Conservation (phyloP, 2,329 filamentous ascomycete genomes). For the Fusarium vanettenii region DNA sequence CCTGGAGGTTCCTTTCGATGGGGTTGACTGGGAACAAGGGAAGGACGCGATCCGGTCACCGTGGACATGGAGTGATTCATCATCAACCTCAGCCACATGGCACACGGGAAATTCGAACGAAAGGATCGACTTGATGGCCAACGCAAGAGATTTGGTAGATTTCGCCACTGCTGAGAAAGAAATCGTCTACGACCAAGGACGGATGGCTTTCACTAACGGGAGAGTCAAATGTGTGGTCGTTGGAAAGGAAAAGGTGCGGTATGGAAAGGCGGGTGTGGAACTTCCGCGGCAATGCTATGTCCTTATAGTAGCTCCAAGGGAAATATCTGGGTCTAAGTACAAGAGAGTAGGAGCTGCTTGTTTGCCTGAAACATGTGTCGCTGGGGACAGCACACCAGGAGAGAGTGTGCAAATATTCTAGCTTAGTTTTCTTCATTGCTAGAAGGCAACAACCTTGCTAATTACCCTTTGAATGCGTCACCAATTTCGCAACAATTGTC, state of each 20-base stretch:
- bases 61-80: background rate
- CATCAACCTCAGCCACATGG: background rate
- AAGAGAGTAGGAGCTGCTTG: slow-evolving; percentile 18
- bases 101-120: slow-evolving; percentile 15
- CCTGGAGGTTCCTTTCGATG: slow-evolving; percentile 36
- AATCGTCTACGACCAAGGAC: slow-evolving; percentile 10
- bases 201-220: background rate
- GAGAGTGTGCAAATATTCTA: background rate
- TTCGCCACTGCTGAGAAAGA: background rate
- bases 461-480: too few species aligned
- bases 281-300: background rate
- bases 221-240: slow-evolving; percentile 13
- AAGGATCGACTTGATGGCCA: slow-evolving; percentile 3
- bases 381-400: background rate
- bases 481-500: too few species aligned
- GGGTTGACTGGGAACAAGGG: slow-evolving; percentile 15
- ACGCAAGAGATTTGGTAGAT: background rate
- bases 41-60: slow-evolving; percentile 12
- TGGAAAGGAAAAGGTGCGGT: background rate
- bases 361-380: background rate
- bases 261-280: background rate
- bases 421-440: background rate
- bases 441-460: too few species aligned
- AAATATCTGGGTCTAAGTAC: accelerated
- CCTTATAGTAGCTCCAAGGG: background rate